A percentile compares a stretch with the other conserved stretches of the same genome.
These are phyloP conservation scores for Fusarium nanum DNA, from an alignment of 2,329 filamentous ascomycete genomes.

Conservation along the genomic window DNA sequence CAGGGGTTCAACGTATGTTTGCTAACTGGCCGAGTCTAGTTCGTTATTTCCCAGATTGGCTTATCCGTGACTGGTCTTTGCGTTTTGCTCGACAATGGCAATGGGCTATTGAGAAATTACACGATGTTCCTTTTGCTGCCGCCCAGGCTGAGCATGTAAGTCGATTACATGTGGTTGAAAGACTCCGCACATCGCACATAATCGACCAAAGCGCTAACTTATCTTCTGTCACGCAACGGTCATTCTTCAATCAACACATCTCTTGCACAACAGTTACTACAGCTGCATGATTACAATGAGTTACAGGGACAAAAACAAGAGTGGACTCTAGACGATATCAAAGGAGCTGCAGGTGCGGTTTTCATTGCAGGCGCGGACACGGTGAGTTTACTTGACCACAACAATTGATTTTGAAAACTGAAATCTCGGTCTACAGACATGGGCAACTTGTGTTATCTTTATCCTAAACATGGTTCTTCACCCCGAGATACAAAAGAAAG, in stretches of 20 bases:
- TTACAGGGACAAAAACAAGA: slow-evolving; percentile 22
- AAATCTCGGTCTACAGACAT: slow-evolving; percentile 36
- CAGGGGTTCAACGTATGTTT: neutral
- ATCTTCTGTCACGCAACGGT: slow-evolving; percentile 14
- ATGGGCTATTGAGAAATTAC: slow-evolving; percentile 51
- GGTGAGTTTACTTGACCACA: slow-evolving; percentile 35
- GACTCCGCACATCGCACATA: neutral
- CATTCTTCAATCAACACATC: slow-evolving; percentile 35
- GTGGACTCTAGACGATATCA: slow-evolving; percentile 58
- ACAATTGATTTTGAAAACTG: slow-evolving; percentile 41
- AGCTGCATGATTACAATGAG: slow-evolving; percentile 31
- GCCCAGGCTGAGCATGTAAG: slow-evolving; percentile 47
- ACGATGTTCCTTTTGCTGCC: slow-evolving; percentile 49
- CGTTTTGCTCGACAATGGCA: slow-evolving; percentile 51
- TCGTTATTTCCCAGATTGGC: slow-evolving; percentile 46
- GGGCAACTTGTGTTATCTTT: slow-evolving; percentile 52
- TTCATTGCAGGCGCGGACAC: slow-evolving; percentile 63
- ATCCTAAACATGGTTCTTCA: slow-evolving; percentile 58
- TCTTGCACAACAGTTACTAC: slow-evolving; percentile 45
- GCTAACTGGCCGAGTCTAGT: slow-evolving; percentile 31
- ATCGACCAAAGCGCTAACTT: slow-evolving; percentile 23
- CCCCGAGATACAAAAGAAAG: slow-evolving; percentile 60
- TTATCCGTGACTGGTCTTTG: slow-evolving; percentile 49
- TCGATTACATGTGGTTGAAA: neutral
- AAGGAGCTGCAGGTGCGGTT: slow-evolving; percentile 62